phyloP scores from a whole-genome alignment of 371 early-diverging fungal genomes.

The Mortierella sp. region DNA sequence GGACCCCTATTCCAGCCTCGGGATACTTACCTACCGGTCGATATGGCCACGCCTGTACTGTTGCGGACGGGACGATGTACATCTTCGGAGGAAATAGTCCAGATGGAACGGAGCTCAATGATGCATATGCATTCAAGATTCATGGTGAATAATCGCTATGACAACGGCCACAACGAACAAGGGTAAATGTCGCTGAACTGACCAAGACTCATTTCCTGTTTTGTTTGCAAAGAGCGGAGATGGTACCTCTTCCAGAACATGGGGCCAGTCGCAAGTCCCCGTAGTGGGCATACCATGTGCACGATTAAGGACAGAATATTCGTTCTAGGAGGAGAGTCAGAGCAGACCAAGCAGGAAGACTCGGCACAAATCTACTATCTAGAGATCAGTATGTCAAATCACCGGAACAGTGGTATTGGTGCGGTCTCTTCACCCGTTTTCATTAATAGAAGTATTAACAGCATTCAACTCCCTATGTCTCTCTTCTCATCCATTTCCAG shows the following conservation, averaged over 20 bases:
- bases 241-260: constrained; percentile 85
- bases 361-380: constrained; percentile 65
- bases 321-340: constrained; percentile 74
- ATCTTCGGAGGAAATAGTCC: constrained; percentile 79
- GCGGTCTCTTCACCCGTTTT: too few species aligned
- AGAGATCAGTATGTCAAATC: constrained; percentile 63
- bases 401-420: neutral
- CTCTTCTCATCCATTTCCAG: neutral
- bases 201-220: neutral
- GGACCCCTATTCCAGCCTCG: constrained; percentile 72
- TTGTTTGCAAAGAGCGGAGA: constrained; percentile 61
- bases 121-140: constrained; percentile 81
- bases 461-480: neutral
- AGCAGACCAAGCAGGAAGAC: constrained; percentile 63
- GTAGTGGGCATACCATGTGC: constrained; percentile 74
- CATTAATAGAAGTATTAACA: neutral
- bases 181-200: too few species aligned
- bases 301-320: constrained; percentile 71
- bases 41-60: constrained; percentile 72
- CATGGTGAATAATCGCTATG: constrained; percentile 57
- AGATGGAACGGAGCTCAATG: constrained; percentile 70
- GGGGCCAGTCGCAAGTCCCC: constrained; percentile 76
- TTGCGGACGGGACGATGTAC: constrained; percentile 78
- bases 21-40: constrained; percentile 78
- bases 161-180: too few species aligned